These are phyloP conservation scores for Pseudozyma hubeiensis DNA, from an alignment of 1,284 basidiomycete species.

Conservation along the genomic window DNA sequence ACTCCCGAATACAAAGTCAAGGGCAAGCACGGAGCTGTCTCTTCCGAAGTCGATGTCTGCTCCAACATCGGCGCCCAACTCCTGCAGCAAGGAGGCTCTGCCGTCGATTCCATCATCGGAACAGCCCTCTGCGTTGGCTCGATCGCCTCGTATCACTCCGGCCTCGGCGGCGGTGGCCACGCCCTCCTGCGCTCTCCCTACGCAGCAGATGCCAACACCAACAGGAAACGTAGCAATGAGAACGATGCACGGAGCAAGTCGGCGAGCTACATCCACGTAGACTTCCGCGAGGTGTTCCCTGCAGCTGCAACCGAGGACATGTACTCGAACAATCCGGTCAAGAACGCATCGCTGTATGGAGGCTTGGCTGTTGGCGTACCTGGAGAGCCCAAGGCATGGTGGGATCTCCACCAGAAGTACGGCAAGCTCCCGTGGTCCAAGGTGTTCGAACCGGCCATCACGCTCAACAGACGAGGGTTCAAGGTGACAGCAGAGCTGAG, in stretches of 20 bases:
- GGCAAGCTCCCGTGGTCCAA: constrained; percentile 66
- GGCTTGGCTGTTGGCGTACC: constrained; percentile 68
- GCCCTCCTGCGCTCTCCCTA: constrained; percentile 54
- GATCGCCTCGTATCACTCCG: constrained; percentile 69
- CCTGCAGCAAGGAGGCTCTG: constrained; percentile 69
- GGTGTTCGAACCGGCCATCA: constrained; percentile 64
- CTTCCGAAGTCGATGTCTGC: constrained; percentile 69
- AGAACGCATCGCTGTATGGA: constrained; percentile 41
- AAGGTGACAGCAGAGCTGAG: constrained; percentile 58
- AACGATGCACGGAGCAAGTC: constrained; percentile 33
- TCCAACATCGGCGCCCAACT: constrained; percentile 69
- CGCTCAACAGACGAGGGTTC: constrained; percentile 64
- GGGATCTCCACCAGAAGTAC: constrained; percentile 62
- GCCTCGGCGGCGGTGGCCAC: constrained; percentile 69
- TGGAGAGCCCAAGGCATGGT: constrained; percentile 68
- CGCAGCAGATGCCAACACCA: constrained; percentile 19
- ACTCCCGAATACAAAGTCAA: constrained; percentile 34
- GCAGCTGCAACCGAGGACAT: constrained; percentile 69
- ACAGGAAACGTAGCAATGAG: constrained; percentile 18
- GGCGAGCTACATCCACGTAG: constrained; percentile 68
- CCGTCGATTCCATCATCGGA: constrained; percentile 67
- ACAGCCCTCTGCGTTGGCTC: constrained; percentile 70
- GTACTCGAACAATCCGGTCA: constrained; percentile 51
- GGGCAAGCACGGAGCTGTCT: constrained; percentile 61
- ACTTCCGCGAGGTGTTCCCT: constrained; percentile 70